These are phyloP conservation scores for Sarcodon sp. DNA, from an alignment of 768 basidiomycete species.

Conservation along the genomic window DNA sequence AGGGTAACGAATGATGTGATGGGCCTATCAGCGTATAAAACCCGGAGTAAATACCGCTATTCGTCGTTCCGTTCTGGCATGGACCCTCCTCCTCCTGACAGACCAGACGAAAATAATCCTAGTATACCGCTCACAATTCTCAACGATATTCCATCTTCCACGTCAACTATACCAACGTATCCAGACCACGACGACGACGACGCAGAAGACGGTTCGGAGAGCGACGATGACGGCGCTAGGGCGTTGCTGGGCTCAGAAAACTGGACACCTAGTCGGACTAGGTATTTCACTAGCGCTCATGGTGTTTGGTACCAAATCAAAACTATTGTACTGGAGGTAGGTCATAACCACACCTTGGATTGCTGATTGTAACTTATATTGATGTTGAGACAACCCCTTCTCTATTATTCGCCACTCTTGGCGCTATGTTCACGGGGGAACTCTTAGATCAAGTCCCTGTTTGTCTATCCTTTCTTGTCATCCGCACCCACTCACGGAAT, in stretches of 20 bases:
- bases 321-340: constrained; percentile 61
- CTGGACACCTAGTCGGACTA: constrained; percentile 13
- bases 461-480: constrained; percentile 12
- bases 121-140: too few relatives aligned
- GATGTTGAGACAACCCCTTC: constrained; percentile 68
- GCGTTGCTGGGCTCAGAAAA: constrained; percentile 29
- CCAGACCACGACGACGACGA: constrained; percentile 7
- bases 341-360: neutral
- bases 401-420: constrained; percentile 70
- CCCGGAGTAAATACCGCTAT: too few relatives aligned
- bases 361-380: neutral
- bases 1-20: too few relatives aligned
- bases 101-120: too few relatives aligned
- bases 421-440: constrained; percentile 84
- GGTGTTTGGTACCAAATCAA: constrained; percentile 41
- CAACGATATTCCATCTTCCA: too few relatives aligned
- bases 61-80: too few relatives aligned
- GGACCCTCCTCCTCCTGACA: too few relatives aligned
- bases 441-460: constrained; percentile 82
- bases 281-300: neutral
- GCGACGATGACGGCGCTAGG: constrained; percentile 26
- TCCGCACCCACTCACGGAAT: neutral
- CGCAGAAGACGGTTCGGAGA: constrained; percentile 14
- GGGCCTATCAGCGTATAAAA: too few relatives aligned
- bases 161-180: too few relatives aligned